Base-by-base conservation (phyloP, 805 yeast species). In the Candida pseudoglaebosa region DNA sequence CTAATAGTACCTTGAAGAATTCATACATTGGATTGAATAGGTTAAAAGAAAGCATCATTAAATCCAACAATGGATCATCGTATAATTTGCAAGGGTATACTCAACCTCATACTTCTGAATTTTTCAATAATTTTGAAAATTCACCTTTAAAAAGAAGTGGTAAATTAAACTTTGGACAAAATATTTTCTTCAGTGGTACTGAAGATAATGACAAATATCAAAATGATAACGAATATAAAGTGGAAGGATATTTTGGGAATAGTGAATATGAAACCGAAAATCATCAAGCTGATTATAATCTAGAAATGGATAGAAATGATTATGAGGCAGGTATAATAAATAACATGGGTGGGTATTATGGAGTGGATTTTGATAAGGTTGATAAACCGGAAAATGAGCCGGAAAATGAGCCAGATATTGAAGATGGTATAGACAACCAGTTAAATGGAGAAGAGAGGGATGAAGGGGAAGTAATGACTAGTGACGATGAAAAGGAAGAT, bases 21-120 rank as follows among this genome's bases (percentile, higher is more conserved):
- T 66, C 72, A 1, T 61, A 50, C 34, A 56, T 67, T 39, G 72
- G 71, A 1, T 54, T 68, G 40, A 66, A 63, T 42, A 40, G 69
- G 22, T 47, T 67, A 28, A 67, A 67, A 41, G 69, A 64, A 14
- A 50, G 51, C 20, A 41, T 50, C 22, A 39, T 55, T 22, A 46
- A 51, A 14, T 52, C 57, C 1, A 46, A 30, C 17, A 51, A 44
- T 28, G 45, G 39, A 24, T 51, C 61, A 3, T 41, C 43, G 15
- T 40, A 34, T 13, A 45, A 35, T 34, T 36, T 44, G 20, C 36
- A 33, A 9, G 32, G 32, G 20, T 24, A 20, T 15, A 24, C 20
- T 19, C 12, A 9, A 17, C 24, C 17, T 3, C 24, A 17, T 19
- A 26, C 29, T 12, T 12, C n/a, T 8, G 39, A 35, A 4, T 24